Conservation (phyloP, 2,329 filamentous ascomycete genomes). For the Diaporthe nobilis region DNA sequence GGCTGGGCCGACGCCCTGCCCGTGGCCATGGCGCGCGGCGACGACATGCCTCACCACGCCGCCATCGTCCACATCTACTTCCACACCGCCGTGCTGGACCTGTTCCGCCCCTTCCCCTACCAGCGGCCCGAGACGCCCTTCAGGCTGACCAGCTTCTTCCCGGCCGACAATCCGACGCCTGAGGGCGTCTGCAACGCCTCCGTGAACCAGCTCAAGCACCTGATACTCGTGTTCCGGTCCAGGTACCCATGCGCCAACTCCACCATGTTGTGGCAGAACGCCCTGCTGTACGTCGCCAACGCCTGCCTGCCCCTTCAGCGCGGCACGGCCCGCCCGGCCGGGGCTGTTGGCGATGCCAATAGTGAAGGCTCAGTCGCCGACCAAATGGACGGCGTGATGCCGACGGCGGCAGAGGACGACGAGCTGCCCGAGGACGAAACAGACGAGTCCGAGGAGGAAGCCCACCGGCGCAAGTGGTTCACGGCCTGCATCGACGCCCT, state of each 20-base stretch:
- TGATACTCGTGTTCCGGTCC: slow-evolving; percentile 41
- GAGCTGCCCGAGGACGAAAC: not conserved
- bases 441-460: slow-evolving; percentile 35
- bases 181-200: slow-evolving; percentile 41
- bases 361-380: not conserved
- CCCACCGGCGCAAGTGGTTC: slow-evolving; percentile 47
- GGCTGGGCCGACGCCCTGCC: slow-evolving; percentile 43
- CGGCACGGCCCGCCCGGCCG: not conserved
- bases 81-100: slow-evolving; percentile 41
- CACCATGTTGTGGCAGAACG: slow-evolving; percentile 48
- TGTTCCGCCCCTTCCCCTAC: slow-evolving; percentile 42
- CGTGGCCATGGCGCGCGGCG: slow-evolving; percentile 30
- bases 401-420: too few species aligned
- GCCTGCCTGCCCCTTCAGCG: slow-evolving; percentile 39
- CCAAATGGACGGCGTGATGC: not conserved
- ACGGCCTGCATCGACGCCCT: slow-evolving; percentile 48
- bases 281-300: slow-evolving; percentile 49
- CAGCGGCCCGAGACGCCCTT: not conserved
- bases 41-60: slow-evolving; percentile 33
- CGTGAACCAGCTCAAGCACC: slow-evolving; percentile 43
- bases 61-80: slow-evolving; percentile 41
- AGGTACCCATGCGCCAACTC: slow-evolving; percentile 37
- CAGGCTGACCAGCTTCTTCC: slow-evolving; percentile 28
- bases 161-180: slow-evolving; percentile 5
- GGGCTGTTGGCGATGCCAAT: not conserved